Percentiles rank a stretch among this genome's conserved stretches.
phyloP scores from a whole-genome alignment of 768 basidiomycete species.

The Leccinum sublutescens region DNA sequence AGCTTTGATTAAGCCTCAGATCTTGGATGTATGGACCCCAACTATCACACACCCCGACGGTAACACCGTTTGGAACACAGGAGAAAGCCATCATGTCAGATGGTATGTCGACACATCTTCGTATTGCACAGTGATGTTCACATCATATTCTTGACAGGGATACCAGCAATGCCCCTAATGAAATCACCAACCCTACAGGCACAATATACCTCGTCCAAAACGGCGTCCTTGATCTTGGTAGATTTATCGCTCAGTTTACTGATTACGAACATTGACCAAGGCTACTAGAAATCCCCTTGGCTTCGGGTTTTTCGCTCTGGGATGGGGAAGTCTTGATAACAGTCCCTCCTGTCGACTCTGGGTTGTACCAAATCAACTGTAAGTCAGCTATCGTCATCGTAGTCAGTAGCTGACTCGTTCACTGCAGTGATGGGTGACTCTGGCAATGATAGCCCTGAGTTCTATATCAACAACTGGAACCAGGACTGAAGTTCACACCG shows the following conservation, averaged over 20 bases:
- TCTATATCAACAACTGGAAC: slow-evolving; percentile 19
- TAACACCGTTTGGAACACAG: slow-evolving; percentile 24
- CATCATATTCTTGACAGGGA: slow-evolving; percentile 28
- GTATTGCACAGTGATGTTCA: background rate
- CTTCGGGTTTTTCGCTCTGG: slow-evolving; percentile 29
- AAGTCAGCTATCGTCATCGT: slow-evolving; percentile 8
- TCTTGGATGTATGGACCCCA: slow-evolving; percentile 30
- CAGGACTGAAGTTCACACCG: background rate
- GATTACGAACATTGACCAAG: slow-evolving; percentile 4
- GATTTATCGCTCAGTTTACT: slow-evolving; percentile 12
- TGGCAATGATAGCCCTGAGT: slow-evolving; percentile 28
- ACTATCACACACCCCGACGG: slow-evolving; percentile 21
- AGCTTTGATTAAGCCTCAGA: background rate
- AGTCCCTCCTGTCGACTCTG: slow-evolving; percentile 31
- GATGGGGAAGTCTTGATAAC: slow-evolving; percentile 24
- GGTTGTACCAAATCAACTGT: slow-evolving; percentile 35
- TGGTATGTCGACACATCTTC: slow-evolving; percentile 25
- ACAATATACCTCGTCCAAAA: slow-evolving; percentile 28
- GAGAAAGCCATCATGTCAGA: slow-evolving; percentile 15
- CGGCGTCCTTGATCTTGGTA: slow-evolving; percentile 22
- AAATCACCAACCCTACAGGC: slow-evolving; percentile 35
- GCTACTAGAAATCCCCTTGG: slow-evolving; percentile 24
- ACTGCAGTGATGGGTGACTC: slow-evolving; percentile 35
- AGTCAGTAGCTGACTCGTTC: slow-evolving; percentile 1
- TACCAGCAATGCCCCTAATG: slow-evolving; percentile 19